A percentile compares a stretch with the other conserved stretches of the same genome.
Conservation (phyloP, 257 asterid species). For the Schizonepeta tenuifolia region DNA sequence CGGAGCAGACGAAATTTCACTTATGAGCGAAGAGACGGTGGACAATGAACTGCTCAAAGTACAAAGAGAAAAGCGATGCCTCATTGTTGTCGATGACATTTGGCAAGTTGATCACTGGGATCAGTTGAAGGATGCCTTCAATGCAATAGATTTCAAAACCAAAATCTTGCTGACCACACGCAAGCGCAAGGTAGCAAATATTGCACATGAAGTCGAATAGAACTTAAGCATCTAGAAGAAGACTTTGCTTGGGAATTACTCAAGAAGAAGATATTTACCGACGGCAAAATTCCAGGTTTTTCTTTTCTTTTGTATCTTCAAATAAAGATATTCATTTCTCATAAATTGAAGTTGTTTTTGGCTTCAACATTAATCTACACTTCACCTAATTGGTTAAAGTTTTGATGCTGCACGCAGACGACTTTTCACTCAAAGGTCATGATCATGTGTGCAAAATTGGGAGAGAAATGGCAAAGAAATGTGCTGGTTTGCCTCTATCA, state of each 20-base stretch:
- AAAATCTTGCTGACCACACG: background rate
- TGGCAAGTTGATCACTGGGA: slow-evolving; percentile 3
- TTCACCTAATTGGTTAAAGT: too few species aligned
- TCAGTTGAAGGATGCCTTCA: background rate
- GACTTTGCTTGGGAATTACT: slow-evolving; percentile 30
- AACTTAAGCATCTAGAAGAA: background rate
- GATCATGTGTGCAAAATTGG: background rate
- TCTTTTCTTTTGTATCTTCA: too few species aligned
- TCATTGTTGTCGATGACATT: slow-evolving; percentile 11
- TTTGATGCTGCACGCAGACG: too few species aligned
- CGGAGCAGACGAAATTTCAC: too few species aligned
- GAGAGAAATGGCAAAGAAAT: slow-evolving; percentile 17
- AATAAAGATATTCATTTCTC: too few species aligned
- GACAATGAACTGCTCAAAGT: too few species aligned
- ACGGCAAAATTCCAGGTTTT: background rate
- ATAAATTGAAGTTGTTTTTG: too few species aligned
- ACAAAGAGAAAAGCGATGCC: slow-evolving; percentile 6
- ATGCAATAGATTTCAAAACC: background rate
- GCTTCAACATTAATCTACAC: too few species aligned
- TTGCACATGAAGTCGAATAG: background rate
- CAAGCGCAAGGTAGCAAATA: background rate
- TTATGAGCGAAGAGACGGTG: too few species aligned
- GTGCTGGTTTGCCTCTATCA: slow-evolving; percentile 17
- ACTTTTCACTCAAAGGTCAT: too few species aligned
- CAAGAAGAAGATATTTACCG: slow-evolving; percentile 11